Evolutionary conservation across 2,329 filamentous ascomycete genomes (phyloP).

Genomic region (Paecilomyces niveus): DNA sequence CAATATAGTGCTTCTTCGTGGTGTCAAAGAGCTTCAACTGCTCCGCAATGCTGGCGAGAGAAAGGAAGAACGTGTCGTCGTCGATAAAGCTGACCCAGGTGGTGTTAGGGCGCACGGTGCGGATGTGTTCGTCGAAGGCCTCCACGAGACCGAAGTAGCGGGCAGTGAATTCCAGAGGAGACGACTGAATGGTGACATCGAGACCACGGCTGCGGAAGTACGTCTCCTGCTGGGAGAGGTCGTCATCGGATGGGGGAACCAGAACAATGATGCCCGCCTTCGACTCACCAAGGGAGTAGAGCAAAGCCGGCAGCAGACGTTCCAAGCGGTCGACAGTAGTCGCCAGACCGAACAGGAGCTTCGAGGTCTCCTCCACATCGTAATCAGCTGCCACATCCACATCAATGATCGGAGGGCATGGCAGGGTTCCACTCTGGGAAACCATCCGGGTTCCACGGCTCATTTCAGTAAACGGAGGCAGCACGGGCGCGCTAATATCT

Average conservation of each 20-base stretch:
- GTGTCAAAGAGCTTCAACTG: slow-evolving; percentile 33
- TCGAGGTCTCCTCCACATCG: slow-evolving; percentile 32
- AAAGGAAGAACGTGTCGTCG: slow-evolving; percentile 39
- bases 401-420: slow-evolving; percentile 34
- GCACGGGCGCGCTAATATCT: slow-evolving; percentile 29
- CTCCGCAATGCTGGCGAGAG: slow-evolving; percentile 30
- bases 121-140: slow-evolving; percentile 32
- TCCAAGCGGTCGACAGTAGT: slow-evolving; percentile 38
- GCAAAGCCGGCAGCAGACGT: slow-evolving; percentile 31
- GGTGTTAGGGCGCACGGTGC: slow-evolving; percentile 31
- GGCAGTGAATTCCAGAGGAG: slow-evolving; percentile 34
- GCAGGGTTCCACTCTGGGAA: slow-evolving; percentile 23
- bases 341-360: slow-evolving; percentile 35
- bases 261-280: slow-evolving; percentile 35
- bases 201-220: slow-evolving; percentile 37
- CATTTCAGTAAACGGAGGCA: slow-evolving; percentile 30
- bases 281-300: slow-evolving; percentile 36
- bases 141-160: slow-evolving; percentile 38
- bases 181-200: slow-evolving; percentile 32
- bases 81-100: slow-evolving; percentile 38
- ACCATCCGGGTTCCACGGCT: slow-evolving; percentile 33
- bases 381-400: slow-evolving; percentile 34
- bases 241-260: slow-evolving; percentile 33
- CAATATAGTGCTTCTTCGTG: slow-evolving; percentile 37
- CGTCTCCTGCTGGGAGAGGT: slow-evolving; percentile 31